Conservation (phyloP, 1,284 basidiomycete species). For the Moesziomyces sp. region DNA sequence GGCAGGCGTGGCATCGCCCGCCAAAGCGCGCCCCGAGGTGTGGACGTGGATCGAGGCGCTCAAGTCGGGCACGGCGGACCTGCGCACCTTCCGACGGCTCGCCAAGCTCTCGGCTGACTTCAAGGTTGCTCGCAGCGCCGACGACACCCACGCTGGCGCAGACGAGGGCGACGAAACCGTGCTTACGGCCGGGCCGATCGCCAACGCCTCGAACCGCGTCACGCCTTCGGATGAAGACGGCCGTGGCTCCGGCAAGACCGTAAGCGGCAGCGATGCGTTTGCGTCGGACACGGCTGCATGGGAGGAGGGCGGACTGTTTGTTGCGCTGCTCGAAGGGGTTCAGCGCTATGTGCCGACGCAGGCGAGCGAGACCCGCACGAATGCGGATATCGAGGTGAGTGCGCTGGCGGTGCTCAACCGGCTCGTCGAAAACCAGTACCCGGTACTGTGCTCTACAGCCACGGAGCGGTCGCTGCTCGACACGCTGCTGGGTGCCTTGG, state of each 20-base stretch:
- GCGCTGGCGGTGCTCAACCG: slow-evolving; percentile 49
- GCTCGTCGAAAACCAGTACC: slow-evolving; percentile 50
- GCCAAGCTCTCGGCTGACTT: slow-evolving; percentile 46
- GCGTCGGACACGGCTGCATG: slow-evolving; percentile 19
- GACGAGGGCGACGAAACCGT: slow-evolving; percentile 31
- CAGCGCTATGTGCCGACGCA: slow-evolving; percentile 11
- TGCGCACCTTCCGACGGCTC: slow-evolving; percentile 35
- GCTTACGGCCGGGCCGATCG: slow-evolving; percentile 12
- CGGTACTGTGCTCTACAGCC: slow-evolving; percentile 23
- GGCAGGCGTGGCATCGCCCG: slow-evolving; percentile 27
- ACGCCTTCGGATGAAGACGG: no score
- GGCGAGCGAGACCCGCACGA: neutral
- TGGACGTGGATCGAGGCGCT: slow-evolving; percentile 44
- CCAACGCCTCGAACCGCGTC: slow-evolving; percentile 9
- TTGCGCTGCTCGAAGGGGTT: slow-evolving; percentile 15
- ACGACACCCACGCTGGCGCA: slow-evolving; percentile 9
- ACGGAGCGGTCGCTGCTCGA: slow-evolving; percentile 40
- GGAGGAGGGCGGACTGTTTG: slow-evolving; percentile 40
- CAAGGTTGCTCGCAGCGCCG: slow-evolving; percentile 11
- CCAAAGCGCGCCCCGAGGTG: slow-evolving; percentile 48
- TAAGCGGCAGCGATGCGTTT: neutral
- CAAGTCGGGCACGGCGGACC: slow-evolving; percentile 22
- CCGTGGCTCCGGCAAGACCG: neutral
- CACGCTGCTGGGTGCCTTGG: slow-evolving; percentile 4
- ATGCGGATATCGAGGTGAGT: slow-evolving; percentile 28